A percentile compares a stretch with the other conserved stretches of the same genome.
These are phyloP conservation scores for California macrophylla DNA, from an alignment of 441 rosid genomes.

Conservation along the genomic window DNA sequence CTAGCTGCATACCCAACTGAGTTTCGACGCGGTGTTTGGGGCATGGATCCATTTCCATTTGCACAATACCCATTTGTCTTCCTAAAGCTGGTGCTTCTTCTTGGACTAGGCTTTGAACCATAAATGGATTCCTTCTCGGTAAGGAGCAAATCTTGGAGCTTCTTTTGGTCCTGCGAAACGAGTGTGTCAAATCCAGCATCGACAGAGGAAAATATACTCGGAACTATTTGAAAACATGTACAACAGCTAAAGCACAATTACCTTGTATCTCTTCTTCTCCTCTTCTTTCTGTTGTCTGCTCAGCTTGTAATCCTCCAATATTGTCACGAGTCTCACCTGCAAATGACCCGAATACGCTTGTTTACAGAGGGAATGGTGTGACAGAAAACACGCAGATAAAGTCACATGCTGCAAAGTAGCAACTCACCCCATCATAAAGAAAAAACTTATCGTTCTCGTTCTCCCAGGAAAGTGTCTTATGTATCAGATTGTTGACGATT, in stretches of 20 bases:
- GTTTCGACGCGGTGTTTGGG: conserved; percentile 76
- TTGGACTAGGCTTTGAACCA: conserved; percentile 87
- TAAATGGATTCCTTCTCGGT: conserved; percentile 81
- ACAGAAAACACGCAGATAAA: conserved; percentile 3
- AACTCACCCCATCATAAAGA: conserved; percentile 62
- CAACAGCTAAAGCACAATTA: conserved; percentile 21
- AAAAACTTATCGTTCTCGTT: conserved; percentile 35
- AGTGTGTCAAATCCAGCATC: neutral
- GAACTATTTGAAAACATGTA: neutral
- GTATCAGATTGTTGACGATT: conserved; percentile 52
- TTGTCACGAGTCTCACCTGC: conserved; percentile 66
- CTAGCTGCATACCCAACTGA: conserved; percentile 54
- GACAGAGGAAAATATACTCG: neutral
- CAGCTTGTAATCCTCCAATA: conserved; percentile 79
- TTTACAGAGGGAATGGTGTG: conserved; percentile 4
- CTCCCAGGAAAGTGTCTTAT: conserved; percentile 54
- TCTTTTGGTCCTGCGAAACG: conserved; percentile 79
- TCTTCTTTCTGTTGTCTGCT: conserved; percentile 74
- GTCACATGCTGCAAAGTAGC: conserved; percentile 12
- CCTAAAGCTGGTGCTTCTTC: conserved; percentile 73
- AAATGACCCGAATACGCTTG: conserved; percentile 12
- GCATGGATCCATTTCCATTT: conserved; percentile 79
- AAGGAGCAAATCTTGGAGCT: conserved; percentile 77
- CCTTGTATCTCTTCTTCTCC: conserved; percentile 81
- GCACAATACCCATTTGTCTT: conserved; percentile 59